A percentile compares a stretch with the other conserved stretches of the same genome.
These are phyloP conservation scores for Alternaria arborescens DNA, from an alignment of 2,329 filamentous ascomycete species.

Conservation along the genomic window DNA sequence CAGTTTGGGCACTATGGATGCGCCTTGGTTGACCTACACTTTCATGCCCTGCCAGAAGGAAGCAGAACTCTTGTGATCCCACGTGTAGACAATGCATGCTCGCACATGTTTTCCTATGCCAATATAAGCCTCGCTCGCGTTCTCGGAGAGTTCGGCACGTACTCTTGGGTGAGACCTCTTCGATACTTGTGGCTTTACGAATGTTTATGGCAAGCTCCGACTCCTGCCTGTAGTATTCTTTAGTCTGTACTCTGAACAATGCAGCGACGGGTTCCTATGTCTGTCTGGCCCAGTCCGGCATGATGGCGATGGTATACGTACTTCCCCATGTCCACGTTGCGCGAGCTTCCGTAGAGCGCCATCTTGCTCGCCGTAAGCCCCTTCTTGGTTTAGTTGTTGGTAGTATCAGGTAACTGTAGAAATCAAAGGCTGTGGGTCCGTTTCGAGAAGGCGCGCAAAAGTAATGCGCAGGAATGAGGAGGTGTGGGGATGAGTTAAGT, in stretches of 20 bases:
- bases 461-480: conserved; percentile 14
- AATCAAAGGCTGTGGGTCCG: neutral
- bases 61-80: conserved; percentile 95
- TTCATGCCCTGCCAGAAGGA: conserved; percentile 99
- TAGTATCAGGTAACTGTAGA: conserved; percentile 16
- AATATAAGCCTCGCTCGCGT: conserved; percentile 40
- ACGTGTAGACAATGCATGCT: conserved; percentile 97
- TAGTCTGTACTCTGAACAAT: neutral
- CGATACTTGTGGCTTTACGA: conserved; percentile 72
- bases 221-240: conserved; percentile 60
- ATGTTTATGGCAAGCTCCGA: conserved; percentile 72
- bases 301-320: conserved; percentile 45
- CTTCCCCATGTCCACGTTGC: conserved; percentile 70
- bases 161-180: conserved; percentile 74
- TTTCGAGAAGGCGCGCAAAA: conserved; percentile 19
- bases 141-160: conserved; percentile 34
- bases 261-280: neutral
- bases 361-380: conserved; percentile 38
- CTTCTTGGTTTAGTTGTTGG: conserved; percentile 15
- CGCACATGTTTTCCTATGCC: conserved; percentile 86
- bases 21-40: conserved; percentile 69
- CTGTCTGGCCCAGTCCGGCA: too few species aligned
- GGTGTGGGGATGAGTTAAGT: conserved; percentile 9
- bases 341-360: conserved; percentile 55
- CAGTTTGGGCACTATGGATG: neutral